Evolutionary conservation across 257 asterid species (phyloP), one percentile per base, ranked within the genome.

Genomic region (Fraxinus anomala): DNA sequence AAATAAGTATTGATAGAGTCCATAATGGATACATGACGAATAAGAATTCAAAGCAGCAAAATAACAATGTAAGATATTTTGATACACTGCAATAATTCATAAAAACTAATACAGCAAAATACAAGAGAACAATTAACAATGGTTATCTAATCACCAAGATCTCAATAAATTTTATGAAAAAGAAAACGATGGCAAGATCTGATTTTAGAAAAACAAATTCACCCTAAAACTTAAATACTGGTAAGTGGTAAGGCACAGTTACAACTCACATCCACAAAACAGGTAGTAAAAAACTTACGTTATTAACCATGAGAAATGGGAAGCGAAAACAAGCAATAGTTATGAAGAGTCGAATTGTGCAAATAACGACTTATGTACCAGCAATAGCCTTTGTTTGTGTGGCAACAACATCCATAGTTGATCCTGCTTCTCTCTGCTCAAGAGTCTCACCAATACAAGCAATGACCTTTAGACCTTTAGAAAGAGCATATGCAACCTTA

Each of bases 361-460:
- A 6, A 17, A 65, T 70, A 30, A 61, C n/a, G n/a, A n/a, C n/a
- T n/a, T 26, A 26, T 26, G 28, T 26, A 26, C 28, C 99, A 89
- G 99, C 97, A 83, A 96, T 92, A 33, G 98, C 99, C 90, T 92
- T 96, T 6, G 99, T 92, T 77, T 96, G 99, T 23, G 97, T 95
- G 72, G 99, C 92, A 83, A 96, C 98, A 59, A 96, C 96, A 24
- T 81, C 92, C 86, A 96, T 1, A 17, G 99, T 96, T 14, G 97
- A 84, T 86, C 99, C 99, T 24, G 97, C 85, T 83, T 96, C 99
- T 67, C 99, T 89, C 83, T 96, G 94, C 82, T 93, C 97, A 86
- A 96, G 99, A 73, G 99, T 90, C 93, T 96, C 99, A 34, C 99
- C 99, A 84, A 96, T 90, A 74, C 99, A 96, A 23, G 99, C 99